A percentile compares a stretch with the other conserved stretches of the same genome.
phyloP scores from a whole-genome alignment of 2,329 filamentous ascomycete genomes.

The Ceratocystis lukuohia region DNA sequence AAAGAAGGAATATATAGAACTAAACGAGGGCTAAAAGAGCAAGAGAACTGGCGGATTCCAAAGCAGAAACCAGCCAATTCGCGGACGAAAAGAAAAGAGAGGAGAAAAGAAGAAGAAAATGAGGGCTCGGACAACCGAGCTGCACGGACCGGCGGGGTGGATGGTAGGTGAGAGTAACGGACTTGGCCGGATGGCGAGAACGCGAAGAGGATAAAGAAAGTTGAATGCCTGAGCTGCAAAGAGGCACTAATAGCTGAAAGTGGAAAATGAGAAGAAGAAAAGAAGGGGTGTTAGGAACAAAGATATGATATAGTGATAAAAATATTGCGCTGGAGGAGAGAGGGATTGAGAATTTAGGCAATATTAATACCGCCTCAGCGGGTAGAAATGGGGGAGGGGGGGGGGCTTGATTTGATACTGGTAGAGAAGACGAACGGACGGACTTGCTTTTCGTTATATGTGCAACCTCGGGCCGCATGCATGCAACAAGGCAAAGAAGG shows the following conservation, averaged over 20 bases:
- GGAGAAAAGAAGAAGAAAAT: slow-evolving; percentile 3
- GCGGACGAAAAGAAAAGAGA: not conserved
- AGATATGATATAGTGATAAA: not conserved
- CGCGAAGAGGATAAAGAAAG: not conserved
- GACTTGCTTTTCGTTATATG: not conserved
- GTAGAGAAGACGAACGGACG: not conserved
- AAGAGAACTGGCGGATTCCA: not conserved
- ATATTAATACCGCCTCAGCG: not conserved
- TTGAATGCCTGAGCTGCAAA: not conserved
- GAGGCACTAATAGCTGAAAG: not conserved
- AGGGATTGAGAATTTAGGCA: not conserved
- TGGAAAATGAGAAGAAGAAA: not conserved
- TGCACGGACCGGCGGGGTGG: slow-evolving; percentile 4
- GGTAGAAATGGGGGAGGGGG: not conserved
- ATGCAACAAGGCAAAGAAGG: not conserved
- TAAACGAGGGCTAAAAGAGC: not conserved
- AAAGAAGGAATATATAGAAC: not conserved
- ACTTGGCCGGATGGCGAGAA: slow-evolving; percentile 6
- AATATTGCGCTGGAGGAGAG: not conserved
- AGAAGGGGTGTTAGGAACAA: not conserved
- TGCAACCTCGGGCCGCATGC: not conserved
- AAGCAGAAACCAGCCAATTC: not conserved
- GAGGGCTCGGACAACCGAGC: slow-evolving; percentile 4
- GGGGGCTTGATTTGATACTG: not conserved
- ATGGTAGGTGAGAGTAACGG: slow-evolving; percentile 1